A percentile compares a stretch with the other conserved stretches of the same genome.
phyloP scores from a whole-genome alignment of 352 stramenopile species.

The Thalassiosira exigua region DNA sequence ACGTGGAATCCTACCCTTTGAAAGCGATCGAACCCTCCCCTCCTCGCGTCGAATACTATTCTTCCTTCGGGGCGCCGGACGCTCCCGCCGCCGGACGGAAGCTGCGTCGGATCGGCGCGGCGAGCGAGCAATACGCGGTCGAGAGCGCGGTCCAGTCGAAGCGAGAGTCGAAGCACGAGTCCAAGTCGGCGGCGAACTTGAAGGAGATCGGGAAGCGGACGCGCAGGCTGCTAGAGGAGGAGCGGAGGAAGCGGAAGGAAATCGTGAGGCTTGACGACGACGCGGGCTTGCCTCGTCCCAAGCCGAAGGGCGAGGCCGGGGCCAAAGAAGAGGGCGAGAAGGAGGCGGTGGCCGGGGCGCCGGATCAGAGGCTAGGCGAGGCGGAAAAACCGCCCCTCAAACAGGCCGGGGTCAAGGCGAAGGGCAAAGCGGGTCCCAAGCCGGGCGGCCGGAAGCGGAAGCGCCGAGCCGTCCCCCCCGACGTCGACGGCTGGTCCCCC shows the following conservation, averaged over 20 bases:
- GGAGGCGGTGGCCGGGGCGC: slow-evolving; percentile 8
- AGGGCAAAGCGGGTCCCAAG: not conserved
- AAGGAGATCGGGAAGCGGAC: slow-evolving; percentile 71
- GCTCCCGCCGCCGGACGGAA: slow-evolving; percentile 6
- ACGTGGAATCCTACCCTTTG: too few relatives aligned
- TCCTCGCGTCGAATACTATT: slow-evolving; percentile 38
- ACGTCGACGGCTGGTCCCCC: slow-evolving; percentile 63
- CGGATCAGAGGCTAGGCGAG: not conserved
- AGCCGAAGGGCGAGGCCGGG: slow-evolving; percentile 21
- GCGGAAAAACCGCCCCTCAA: slow-evolving; percentile 5
- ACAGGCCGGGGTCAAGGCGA: not conserved
- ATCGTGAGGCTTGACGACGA: slow-evolving; percentile 4
- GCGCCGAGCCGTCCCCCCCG: slow-evolving; percentile 12
- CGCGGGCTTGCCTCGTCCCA: slow-evolving; percentile 11
- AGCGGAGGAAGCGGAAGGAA: slow-evolving; percentile 26
- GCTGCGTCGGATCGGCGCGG: slow-evolving; percentile 34
- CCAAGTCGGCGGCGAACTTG: slow-evolving; percentile 46
- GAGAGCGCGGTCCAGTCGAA: too few relatives aligned
- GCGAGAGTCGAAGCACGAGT: slow-evolving; percentile 22
- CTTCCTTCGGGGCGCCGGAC: not conserved
- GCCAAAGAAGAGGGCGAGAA: slow-evolving; percentile 35
- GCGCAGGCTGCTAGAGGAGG: slow-evolving; percentile 61
- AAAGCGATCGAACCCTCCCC: not conserved
- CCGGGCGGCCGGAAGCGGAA: too few relatives aligned
- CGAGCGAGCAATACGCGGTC: too few relatives aligned